Conservation (phyloP, 306 rosid species). For the Fragaria nilgerrensis region DNA sequence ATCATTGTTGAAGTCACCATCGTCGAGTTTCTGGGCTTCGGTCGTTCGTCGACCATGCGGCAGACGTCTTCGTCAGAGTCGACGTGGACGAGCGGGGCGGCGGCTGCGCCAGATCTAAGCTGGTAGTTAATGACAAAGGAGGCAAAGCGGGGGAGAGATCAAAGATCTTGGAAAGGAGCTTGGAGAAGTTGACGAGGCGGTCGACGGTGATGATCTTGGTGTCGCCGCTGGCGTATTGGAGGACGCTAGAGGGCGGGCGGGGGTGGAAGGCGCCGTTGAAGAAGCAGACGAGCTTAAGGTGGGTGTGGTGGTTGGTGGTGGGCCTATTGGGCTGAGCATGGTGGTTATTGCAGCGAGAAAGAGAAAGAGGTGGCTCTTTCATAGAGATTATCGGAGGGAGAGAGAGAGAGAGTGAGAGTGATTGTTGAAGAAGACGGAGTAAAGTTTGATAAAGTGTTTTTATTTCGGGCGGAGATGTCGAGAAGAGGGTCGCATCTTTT, state of each 20-base stretch:
- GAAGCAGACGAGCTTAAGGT: slow-evolving; percentile 28
- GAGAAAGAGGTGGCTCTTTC: slow-evolving; percentile 22
- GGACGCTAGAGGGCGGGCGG: slow-evolving; percentile 17
- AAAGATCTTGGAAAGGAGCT: slow-evolving; percentile 24
- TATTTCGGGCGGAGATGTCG: too few species aligned
- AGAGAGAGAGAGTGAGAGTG: background rate
- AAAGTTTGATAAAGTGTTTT: too few species aligned
- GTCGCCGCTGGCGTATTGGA: slow-evolving; percentile 31
- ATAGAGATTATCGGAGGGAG: background rate
- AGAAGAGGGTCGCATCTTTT: too few species aligned
- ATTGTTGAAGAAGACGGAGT: background rate
- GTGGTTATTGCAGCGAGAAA: slow-evolving; percentile 3
- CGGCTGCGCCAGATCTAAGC: background rate
- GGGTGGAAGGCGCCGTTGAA: slow-evolving; percentile 26
- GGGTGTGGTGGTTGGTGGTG: background rate
- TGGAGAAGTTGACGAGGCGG: slow-evolving; percentile 12
- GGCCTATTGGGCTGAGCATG: background rate
- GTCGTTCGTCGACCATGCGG: background rate
- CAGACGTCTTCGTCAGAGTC: slow-evolving; percentile 30
- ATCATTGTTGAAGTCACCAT: too few species aligned
- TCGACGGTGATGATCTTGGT: slow-evolving; percentile 28
- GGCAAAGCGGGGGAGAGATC: slow-evolving; percentile 12
- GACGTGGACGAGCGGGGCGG: slow-evolving; percentile 13
- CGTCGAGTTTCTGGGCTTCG: too few species aligned
- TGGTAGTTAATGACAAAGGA: slow-evolving; percentile 17